Conservation (phyloP, 2,329 filamentous ascomycete species). For the Anisogramma anomala region DNA sequence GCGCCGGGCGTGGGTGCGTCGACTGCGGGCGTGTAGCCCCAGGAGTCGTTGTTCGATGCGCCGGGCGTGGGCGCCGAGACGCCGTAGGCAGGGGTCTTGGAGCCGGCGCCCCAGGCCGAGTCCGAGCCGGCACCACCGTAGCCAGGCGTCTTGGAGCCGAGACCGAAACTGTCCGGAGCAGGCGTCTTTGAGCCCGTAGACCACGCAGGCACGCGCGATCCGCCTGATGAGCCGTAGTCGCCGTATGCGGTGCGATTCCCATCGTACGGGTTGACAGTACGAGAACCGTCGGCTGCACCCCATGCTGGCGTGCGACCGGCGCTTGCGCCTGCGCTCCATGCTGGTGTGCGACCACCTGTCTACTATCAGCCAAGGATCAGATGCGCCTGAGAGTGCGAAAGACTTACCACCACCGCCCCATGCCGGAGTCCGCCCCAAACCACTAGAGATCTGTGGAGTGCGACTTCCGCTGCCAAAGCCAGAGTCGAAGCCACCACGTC, state of each 20-base stretch:
- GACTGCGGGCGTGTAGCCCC: constrained; percentile 44
- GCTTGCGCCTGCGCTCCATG: constrained; percentile 44
- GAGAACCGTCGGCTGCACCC: constrained; percentile 47
- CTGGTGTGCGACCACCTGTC: constrained; percentile 46
- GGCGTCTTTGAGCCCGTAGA: constrained; percentile 66
- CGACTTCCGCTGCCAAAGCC: constrained; percentile 55
- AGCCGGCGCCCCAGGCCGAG: constrained; percentile 49
- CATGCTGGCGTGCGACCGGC: constrained; percentile 60
- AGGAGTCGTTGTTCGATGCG: constrained; percentile 43
- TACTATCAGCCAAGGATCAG: constrained; percentile 18
- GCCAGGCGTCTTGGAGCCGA: constrained; percentile 57
- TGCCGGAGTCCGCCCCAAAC: constrained; percentile 58
- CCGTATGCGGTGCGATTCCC: constrained; percentile 63
- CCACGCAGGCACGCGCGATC: constrained; percentile 65
- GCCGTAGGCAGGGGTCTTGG: constrained; percentile 68
- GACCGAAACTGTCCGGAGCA: constrained; percentile 50
- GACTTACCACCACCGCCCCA: constrained; percentile 60
- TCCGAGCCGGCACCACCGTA: constrained; percentile 35
- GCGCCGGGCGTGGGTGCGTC: constrained; percentile 60
- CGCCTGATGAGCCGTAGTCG: constrained; percentile 34
- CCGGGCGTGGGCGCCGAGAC: constrained; percentile 47
- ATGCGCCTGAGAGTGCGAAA: not conserved
- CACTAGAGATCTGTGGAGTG: constrained; percentile 51
- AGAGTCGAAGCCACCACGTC: constrained; percentile 28
- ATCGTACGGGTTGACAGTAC: constrained; percentile 59